phyloP scores from a whole-genome alignment of 495 filamentous ascomycete genomes.

The Penicillium bialowiezense region DNA sequence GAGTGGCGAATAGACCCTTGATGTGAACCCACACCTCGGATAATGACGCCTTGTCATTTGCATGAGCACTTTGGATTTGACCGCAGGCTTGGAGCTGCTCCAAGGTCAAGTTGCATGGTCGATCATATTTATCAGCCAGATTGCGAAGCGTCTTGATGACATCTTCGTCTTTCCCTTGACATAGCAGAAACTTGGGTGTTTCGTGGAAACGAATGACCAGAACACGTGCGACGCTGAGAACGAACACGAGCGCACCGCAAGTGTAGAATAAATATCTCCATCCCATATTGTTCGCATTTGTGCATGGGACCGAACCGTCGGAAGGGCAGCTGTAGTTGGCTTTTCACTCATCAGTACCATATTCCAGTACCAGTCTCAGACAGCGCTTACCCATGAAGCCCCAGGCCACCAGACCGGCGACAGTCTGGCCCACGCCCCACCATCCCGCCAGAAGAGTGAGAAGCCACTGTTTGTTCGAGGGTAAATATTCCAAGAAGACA shows the following conservation, averaged over 20 bases:
- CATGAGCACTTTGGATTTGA: slow-evolving; percentile 3
- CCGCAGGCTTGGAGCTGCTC: slow-evolving; percentile 46
- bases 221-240: slow-evolving; percentile 63
- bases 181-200: slow-evolving; percentile 71
- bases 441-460: slow-evolving; percentile 48
- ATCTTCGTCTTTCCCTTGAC: slow-evolving; percentile 59
- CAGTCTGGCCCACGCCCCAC: slow-evolving; percentile 45
- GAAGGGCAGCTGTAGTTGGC: slow-evolving; percentile 34
- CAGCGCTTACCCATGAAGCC: slow-evolving; percentile 34
- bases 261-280: slow-evolving; percentile 59
- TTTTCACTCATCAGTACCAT: neutral
- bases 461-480: slow-evolving; percentile 43
- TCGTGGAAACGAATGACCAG: slow-evolving; percentile 65
- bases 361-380: neutral
- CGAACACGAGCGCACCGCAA: slow-evolving; percentile 62
- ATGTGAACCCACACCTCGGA: slow-evolving; percentile 55
- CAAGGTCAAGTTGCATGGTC: slow-evolving; percentile 60
- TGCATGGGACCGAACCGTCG: slow-evolving; percentile 34
- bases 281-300: slow-evolving; percentile 46
- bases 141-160: slow-evolving; percentile 57
- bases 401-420: slow-evolving; percentile 44
- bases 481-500: slow-evolving; percentile 53
- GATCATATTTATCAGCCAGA: slow-evolving; percentile 61
- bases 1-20: slow-evolving; percentile 61
- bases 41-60: slow-evolving; percentile 33